Percentiles rank a stretch among this genome's conserved stretches.
These are phyloP conservation scores for Acrasis kona DNA, from an alignment of 78 protist species.

Conservation along the genomic window DNA sequence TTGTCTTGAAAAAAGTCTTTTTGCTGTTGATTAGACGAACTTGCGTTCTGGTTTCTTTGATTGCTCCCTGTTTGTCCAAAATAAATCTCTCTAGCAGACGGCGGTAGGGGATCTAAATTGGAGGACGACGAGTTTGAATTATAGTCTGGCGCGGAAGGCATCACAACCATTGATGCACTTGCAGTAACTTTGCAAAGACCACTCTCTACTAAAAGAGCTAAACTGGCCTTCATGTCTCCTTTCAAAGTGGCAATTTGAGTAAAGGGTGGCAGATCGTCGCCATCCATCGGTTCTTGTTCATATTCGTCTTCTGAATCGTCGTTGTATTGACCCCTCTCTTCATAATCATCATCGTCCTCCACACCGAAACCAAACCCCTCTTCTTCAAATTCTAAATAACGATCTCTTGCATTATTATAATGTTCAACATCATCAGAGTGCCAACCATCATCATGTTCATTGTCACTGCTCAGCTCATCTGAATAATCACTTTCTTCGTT, in stretches of 20 bases:
- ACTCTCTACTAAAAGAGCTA: background rate
- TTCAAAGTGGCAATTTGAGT: background rate
- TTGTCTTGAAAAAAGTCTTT: background rate
- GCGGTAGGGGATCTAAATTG: background rate
- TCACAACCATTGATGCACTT: background rate
- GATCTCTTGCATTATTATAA: no score
- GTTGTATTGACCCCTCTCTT: no score
- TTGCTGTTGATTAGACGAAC: background rate
- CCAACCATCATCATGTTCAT: no score
- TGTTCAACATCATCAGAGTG: no score
- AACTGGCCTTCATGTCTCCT: background rate
- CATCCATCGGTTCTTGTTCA: no score
- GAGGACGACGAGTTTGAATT: background rate
- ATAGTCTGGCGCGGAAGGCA: background rate
- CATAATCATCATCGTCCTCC: no score
- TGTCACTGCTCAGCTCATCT: no score
- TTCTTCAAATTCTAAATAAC: no score
- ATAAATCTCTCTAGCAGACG: background rate
- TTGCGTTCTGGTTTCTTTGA: background rate
- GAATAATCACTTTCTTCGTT: no score
- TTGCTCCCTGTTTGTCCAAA: no score
- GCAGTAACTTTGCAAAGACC: background rate
- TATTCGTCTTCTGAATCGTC: no score
- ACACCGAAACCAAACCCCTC: no score
- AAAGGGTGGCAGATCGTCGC: background rate